These are phyloP conservation scores for Annulohypoxylon nitens DNA, from an alignment of 495 filamentous ascomycete genomes.

Conservation along the genomic window DNA sequence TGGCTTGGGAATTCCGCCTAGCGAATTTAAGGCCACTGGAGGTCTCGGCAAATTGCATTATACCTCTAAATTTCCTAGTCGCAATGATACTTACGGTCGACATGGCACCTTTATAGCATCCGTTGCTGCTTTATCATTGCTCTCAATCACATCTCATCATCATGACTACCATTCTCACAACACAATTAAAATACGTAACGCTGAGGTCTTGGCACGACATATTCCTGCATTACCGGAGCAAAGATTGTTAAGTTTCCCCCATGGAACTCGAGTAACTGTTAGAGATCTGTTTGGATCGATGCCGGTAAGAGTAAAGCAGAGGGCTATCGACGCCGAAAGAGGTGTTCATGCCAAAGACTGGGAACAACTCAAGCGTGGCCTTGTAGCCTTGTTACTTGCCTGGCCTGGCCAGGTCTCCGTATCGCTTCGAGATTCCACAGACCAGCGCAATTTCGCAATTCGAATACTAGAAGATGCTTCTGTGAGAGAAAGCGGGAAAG, in stretches of 20 bases:
- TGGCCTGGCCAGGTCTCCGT: constrained; percentile 66
- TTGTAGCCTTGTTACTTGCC: constrained; percentile 76
- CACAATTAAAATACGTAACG: constrained; percentile 77
- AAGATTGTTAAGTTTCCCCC: constrained; percentile 64
- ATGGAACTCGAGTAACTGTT: constrained; percentile 85
- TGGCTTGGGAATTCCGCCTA: constrained; percentile 80
- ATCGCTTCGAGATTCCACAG: constrained; percentile 57
- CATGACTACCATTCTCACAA: constrained; percentile 72
- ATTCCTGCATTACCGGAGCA: constrained; percentile 74
- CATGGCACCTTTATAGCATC: constrained; percentile 84
- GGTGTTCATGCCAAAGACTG: constrained; percentile 66
- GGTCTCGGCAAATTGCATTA: constrained; percentile 81
- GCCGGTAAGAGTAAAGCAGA: constrained; percentile 94
- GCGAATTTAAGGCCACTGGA: constrained; percentile 77
- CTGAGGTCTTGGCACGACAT: constrained; percentile 75
- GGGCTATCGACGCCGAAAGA: constrained; percentile 72
- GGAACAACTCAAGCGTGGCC: constrained; percentile 70
- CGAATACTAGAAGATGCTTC: constrained; percentile 34
- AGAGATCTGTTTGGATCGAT: constrained; percentile 94
- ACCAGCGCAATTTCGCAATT: constrained; percentile 35
- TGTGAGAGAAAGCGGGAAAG: constrained; percentile 1
- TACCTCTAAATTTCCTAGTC: constrained; percentile 79
- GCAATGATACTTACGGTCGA: constrained; percentile 69
- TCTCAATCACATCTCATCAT: constrained; percentile 85
- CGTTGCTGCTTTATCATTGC: constrained; percentile 78